Evolutionary conservation across 2,329 filamentous ascomycete species (phyloP), one percentile per base, ranked within the genome.

Genomic region (Fusarium sp.): DNA sequence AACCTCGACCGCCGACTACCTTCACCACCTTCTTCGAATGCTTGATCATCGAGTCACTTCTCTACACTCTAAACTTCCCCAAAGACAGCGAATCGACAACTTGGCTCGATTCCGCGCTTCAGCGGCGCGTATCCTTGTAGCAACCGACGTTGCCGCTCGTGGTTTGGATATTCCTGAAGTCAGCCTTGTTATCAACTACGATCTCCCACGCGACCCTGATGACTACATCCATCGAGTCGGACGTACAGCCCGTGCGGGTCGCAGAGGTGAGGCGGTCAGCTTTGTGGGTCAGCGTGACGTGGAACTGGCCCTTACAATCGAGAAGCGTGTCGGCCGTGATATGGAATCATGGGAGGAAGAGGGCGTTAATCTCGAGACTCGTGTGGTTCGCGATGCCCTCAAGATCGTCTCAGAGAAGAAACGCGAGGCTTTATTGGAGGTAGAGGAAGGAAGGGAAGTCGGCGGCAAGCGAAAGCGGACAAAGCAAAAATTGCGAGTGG

Each of bases 151-250:
- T 20, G 96, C 96, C 2, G 93, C 95, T 26, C 90, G 96, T 81
- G 96, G 96, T 87, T 89, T 99, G 8, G 96, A 99, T 84, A 98
- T 99, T 70, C 95, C 95, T 3, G 93, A 95, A 75, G 95, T 98
- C 12, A 92, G 89, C 61, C 83, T 98, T 22, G 96, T 99, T 6
- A 85, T 99, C 79, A 98, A 99, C 83, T 99, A 95, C 82, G 96
- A 99, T 80, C 90, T 99, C 2, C 96, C 96, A 0, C 91, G 95
- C n/a, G 94, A 98, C 79, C 94, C 95, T 7, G 95, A 98, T 81
- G 95, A 98, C 82, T 99, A 99, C 81, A 96, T 99, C 74, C 96
- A 99, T 84, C 91, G 96, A 18, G 95, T 98, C 56, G 96, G 96
- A 81, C 92, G 96, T 83, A 99, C 96, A 18, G 96, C 96, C 7